Evolutionary conservation across 2,329 filamentous ascomycete species (phyloP), one percentile per base, ranked within the genome.

Genomic region (Neoascochyta sp.): DNA sequence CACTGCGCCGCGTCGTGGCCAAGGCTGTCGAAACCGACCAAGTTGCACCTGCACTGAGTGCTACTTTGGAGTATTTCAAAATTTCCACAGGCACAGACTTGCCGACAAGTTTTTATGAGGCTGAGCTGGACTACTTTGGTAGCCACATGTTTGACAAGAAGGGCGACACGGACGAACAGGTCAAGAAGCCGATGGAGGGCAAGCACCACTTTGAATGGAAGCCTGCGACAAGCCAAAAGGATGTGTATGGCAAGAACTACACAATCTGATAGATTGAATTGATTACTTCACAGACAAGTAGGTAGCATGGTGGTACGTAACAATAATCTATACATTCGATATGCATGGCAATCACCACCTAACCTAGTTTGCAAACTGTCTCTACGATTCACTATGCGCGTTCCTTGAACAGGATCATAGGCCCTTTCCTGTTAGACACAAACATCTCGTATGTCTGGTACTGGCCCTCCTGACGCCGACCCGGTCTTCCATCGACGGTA

Each of bases 101-200:
- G 17, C 81, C 81, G 0, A 83, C 80, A 4, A 71, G 74, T 34
- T 84, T 86, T 50, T 80, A 81, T 63, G 80, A 85, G 59, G 80
- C 80, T 0, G 73, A 86, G 63, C 63, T 86, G 54, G 80, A 85
- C 51, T 83, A 78, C 49, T 86, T 86, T 52, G 81, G 81, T 0
- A 70, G 72, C 20, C 80, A 85, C 55, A 75, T 74, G 63, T 85
- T 75, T 52, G 78, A 83, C 50, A 65, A 70, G 39, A 73, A 73
- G 42, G 69, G 68, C 2, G 74, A 80, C 17, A 52, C 58, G 41
- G 68, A 67, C 27, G 63, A 69, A 3, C 70, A 73, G 2, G 60
- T 54, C 12, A 52, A 49, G 32, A 47, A 67, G 35, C 68, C 75
- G 2, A 63, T 62, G 39, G 78, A 74, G 41, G 78, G 78, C 2